Base-by-base conservation (phyloP, 805 yeast genomes). In the Yarrowia sp. region DNA sequence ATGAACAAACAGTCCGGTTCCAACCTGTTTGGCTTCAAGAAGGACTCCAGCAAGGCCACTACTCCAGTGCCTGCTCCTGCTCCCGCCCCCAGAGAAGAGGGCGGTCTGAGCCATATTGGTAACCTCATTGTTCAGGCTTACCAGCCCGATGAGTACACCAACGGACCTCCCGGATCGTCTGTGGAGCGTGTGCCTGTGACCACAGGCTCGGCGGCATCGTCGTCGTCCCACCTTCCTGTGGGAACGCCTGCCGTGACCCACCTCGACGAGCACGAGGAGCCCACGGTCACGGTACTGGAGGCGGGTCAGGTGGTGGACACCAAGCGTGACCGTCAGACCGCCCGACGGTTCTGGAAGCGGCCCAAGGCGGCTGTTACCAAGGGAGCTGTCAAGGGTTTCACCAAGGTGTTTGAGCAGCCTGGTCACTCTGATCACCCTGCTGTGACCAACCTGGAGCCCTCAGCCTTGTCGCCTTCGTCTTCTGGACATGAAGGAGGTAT, bases 291-390 rank as follows among this genome's bases (percentile, higher is more conserved):
- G 6, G 68, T 73, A 18, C 67, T 73, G 10, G 75, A 71, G 31
- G 69, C 65, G 13, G 71, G 67, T 13, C 67, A 66, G 28, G 70
- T 64, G 11, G 68, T 65, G 5, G 70, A 71, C 43, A 67, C 69
- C 18, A 55, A 68, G 33, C 69, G 70, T 44, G 70, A 70, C 33
- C 65, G 68, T 13, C 69, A 67, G 45, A 55, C 61, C 4, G 71
- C 69, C 1, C 64, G 72, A 42, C 58, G 71, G 62, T 72, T 74
- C 66, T 75, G 78, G 78, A 74, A 72, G 50, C 68, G 75, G 13
- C 73, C 76, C 28, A 76, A 77, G 15, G 74, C 74, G 9, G 77
- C 74, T 7, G 74, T 74, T 4, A 78, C 77, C 44, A 75, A 75
- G 62, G 68, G 67, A 3, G 64, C 69, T n/a, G 69, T 67, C 14